phyloP scores from a whole-genome alignment of 1,139 yeast species.

The Zygoascus sp. region DNA sequence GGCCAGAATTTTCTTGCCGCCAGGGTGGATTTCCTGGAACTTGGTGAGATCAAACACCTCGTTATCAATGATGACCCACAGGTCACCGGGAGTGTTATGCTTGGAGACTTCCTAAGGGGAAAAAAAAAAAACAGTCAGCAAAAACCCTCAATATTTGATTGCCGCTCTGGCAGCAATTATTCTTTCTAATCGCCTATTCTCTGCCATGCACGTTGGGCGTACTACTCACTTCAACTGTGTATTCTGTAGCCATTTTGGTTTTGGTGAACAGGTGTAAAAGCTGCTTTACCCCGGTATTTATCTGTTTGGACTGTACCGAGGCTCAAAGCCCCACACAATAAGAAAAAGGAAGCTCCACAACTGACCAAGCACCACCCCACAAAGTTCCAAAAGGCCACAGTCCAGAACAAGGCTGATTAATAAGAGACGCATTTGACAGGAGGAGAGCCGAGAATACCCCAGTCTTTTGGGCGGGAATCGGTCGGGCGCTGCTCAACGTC shows the following conservation, averaged over 20 bases:
- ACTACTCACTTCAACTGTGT: too few species aligned
- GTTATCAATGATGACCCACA: constrained; percentile 86
- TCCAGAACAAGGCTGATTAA: too few species aligned
- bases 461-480: too few species aligned
- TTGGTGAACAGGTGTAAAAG: background rate
- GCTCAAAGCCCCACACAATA: constrained; percentile 2
- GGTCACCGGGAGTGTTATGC: constrained; percentile 72
- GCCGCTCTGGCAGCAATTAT: too few species aligned
- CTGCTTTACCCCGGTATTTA: constrained; percentile 1
- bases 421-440: too few species aligned
- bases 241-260: background rate
- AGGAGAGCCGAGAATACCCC: too few species aligned
- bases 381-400: background rate
- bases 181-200: too few species aligned
- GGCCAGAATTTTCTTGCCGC: constrained; percentile 72
- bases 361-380: background rate
- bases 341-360: background rate
- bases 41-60: constrained; percentile 75
- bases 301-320: constrained; percentile 1
- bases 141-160: too few species aligned
- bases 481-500: too few species aligned
- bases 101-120: constrained; percentile 59
- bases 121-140: too few species aligned
- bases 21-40: constrained; percentile 90
- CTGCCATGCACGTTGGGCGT: too few species aligned